Evolutionary conservation across 768 basidiomycete genomes (phyloP).

Genomic region (Russula olivacea): DNA sequence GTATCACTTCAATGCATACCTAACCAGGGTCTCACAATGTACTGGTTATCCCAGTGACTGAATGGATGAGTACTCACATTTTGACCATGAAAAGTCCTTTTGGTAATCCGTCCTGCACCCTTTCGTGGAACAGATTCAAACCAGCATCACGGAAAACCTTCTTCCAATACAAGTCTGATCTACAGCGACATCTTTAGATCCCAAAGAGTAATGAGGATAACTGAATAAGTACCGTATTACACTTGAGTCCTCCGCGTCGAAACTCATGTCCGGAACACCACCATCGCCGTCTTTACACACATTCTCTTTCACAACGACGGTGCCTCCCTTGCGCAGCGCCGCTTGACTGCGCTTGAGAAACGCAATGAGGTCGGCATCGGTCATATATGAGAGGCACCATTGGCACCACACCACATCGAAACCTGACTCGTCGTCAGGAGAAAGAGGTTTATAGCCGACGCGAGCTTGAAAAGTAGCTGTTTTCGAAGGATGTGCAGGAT

Average conservation of each 20-base stretch:
- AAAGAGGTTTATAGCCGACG: slow-evolving; percentile 52
- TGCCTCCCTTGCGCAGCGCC: slow-evolving; percentile 52
- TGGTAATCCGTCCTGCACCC: slow-evolving; percentile 80
- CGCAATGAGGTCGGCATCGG: slow-evolving; percentile 63
- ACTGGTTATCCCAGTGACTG: not conserved
- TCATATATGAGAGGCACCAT: slow-evolving; percentile 91
- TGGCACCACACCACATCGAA: slow-evolving; percentile 97
- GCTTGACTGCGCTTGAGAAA: slow-evolving; percentile 64
- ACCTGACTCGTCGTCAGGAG: slow-evolving; percentile 42
- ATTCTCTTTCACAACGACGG: slow-evolving; percentile 93
- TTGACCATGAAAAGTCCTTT: slow-evolving; percentile 77
- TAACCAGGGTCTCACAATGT: slow-evolving; percentile 26
- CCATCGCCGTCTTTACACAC: slow-evolving; percentile 56
- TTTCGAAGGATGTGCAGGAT: slow-evolving; percentile 50
- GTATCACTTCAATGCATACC: slow-evolving; percentile 52
- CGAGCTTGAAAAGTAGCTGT: slow-evolving; percentile 52
- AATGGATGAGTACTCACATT: slow-evolving; percentile 49
- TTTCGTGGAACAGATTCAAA: slow-evolving; percentile 61
- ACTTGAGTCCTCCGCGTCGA: slow-evolving; percentile 86
- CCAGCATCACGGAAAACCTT: slow-evolving; percentile 67
- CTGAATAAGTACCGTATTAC: slow-evolving; percentile 66
- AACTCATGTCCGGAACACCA: slow-evolving; percentile 47
- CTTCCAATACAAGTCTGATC: slow-evolving; percentile 83
- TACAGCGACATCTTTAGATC: slow-evolving; percentile 31
- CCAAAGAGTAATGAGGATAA: not conserved